Evolutionary conservation across 1,284 basidiomycete species (phyloP), one percentile per base, ranked within the genome.

Genomic region (Cryptococcus sp.): DNA sequence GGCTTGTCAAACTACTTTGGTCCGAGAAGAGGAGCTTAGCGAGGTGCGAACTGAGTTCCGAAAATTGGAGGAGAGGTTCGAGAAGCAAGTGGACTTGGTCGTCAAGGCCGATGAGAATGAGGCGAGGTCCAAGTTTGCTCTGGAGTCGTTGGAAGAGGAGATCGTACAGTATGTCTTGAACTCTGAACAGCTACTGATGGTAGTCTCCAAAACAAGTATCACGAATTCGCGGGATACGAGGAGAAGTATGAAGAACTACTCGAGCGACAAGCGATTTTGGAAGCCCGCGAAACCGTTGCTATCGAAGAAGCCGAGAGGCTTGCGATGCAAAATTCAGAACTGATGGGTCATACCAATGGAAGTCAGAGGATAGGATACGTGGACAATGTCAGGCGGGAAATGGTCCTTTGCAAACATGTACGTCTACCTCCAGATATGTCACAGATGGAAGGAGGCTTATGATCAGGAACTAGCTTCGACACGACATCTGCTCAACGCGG

Each of bases 301-400:
- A 37, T 53, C 4, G 59, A 60, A 34, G 66, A 67, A 46, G 59
- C 54, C 2, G 64, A 65, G 19, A 25, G 50, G 4, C 25, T 67
- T 19, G 60, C 54, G 2, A 23, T 52, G 42, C 59, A 63, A 39
- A 67, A 70, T 49, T 60, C 63, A 1, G 57, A 65, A 23, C 45
- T 70, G 49, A 50, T 60, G 14, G 62, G 64, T 7, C 62, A 63
- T 41, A 50, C 43, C 9, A 63, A 64, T 36, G 62, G 54, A n/a
- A 57, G 53, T 22, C 65, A 69, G 44, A 63, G 59, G 52, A 65
- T 70, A 46, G 61, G 55, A 18, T 70, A 70, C 48, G 56, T 67
- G 14, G 67, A 70, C 43, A 53, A 50, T n/a, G 44, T 67, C 7
- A 51, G 67, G 41, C 53, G 64, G 19, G 67, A 70, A 44, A 65